Percentiles rank a stretch among this genome's conserved stretches.
Evolutionary conservation across 208 protist genomes (phyloP).

Genomic region (Porcisia hertigi): DNA sequence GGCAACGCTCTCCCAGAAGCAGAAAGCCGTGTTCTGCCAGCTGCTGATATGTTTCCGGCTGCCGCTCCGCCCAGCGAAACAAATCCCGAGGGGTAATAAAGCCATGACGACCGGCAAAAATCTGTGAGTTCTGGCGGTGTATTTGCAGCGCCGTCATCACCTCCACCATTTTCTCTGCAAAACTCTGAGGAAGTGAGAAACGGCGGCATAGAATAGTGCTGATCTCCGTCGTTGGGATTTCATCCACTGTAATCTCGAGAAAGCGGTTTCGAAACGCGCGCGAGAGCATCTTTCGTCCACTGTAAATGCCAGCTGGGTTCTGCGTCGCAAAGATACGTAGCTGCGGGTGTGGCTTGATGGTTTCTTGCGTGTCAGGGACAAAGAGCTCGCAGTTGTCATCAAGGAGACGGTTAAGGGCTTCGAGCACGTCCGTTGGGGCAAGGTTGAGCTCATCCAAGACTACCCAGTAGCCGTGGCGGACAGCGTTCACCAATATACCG

Average conservation of each 20-base stretch:
- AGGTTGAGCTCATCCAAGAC: conserved; percentile 99
- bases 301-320: conserved; percentile 98
- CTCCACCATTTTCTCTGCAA: conserved; percentile 94
- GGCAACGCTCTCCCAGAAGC: conserved; percentile 97
- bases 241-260: conserved; percentile 99
- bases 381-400: conserved; percentile 99
- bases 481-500: conserved; percentile 97
- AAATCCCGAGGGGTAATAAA: conserved; percentile 99
- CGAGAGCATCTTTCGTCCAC: conserved; percentile 99
- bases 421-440: conserved; percentile 99
- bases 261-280: conserved; percentile 99
- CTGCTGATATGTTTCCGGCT: conserved; percentile 88
- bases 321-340: conserved; percentile 99
- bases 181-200: conserved; percentile 93
- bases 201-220: conserved; percentile 96
- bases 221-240: conserved; percentile 98
- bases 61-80: conserved; percentile 99
- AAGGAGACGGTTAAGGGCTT: conserved; percentile 99
- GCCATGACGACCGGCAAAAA: conserved; percentile 98
- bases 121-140: conserved; percentile 89
- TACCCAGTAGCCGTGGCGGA: conserved; percentile 99
- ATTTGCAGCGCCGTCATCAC: conserved; percentile 97
- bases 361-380: conserved; percentile 99
- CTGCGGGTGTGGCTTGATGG: conserved; percentile 97
- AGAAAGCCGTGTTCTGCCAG: conserved; percentile 98